A percentile compares a stretch with the other conserved stretches of the same genome.
These are phyloP conservation scores for Xanthoconium purpureum DNA, from an alignment of 768 basidiomycete species.

Conservation along the genomic window DNA sequence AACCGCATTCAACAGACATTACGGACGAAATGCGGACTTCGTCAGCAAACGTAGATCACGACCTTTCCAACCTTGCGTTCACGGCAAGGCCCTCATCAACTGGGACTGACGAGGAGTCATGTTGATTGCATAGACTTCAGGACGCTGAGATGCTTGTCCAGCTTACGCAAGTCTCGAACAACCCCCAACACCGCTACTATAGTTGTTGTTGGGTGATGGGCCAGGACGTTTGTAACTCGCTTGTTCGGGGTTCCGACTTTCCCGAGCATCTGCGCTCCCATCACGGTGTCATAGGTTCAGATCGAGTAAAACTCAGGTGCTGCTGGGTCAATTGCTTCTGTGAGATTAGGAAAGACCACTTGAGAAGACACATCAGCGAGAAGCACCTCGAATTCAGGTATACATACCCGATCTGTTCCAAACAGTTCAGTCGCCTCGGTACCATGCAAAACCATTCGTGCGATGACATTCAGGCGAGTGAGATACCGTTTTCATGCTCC, in stretches of 20 bases:
- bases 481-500: not conserved
- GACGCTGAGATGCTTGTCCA: constrained; percentile 2
- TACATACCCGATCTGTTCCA: constrained; percentile 15
- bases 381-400: constrained; percentile 19
- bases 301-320: constrained; percentile 5
- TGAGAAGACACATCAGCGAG: constrained; percentile 28
- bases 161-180: not conserved
- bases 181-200: constrained; percentile 6
- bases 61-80: not conserved
- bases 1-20: too few relatives aligned
- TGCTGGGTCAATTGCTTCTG: constrained; percentile 17
- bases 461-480: constrained; percentile 8
- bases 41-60: too few relatives aligned
- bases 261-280: constrained; percentile 21
- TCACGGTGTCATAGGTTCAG: constrained; percentile 22
- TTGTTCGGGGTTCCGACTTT: constrained; percentile 8
- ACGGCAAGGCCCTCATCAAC: constrained; percentile 4
- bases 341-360: constrained; percentile 24
- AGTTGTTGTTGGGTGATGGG: constrained; percentile 17
- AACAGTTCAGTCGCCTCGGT: constrained; percentile 26
- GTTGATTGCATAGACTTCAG: constrained; percentile 9
- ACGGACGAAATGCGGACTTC: too few relatives aligned
- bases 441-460: constrained; percentile 16
- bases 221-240: not conserved
- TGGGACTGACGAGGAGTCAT: not conserved